Evolutionary conservation across 1,139 yeast species (phyloP).

Genomic region (Meyerozyma athensensis): DNA sequence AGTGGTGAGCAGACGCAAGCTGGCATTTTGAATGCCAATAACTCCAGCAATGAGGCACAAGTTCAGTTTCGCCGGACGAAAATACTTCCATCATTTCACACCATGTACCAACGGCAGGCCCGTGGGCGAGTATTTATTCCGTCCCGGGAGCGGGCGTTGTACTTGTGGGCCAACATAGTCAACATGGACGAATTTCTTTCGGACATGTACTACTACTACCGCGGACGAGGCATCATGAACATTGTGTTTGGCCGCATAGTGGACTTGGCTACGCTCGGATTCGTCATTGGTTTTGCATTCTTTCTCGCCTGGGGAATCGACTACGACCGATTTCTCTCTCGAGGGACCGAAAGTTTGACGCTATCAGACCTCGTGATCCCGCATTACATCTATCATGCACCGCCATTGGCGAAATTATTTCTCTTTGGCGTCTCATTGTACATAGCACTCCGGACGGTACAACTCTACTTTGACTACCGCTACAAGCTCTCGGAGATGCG

Average conservation of each 20-base stretch:
- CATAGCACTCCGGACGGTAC: constrained; percentile 55
- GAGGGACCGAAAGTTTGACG: constrained; percentile 22
- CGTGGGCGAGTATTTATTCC: constrained; percentile 27
- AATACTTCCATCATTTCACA: constrained; percentile 10
- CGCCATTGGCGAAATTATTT: constrained; percentile 51
- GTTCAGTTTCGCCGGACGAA: constrained; percentile 5
- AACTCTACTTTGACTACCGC: constrained; percentile 48
- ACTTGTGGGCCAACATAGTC: constrained; percentile 95
- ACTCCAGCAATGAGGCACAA: constrained; percentile 1
- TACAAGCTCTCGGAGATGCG: constrained; percentile 58
- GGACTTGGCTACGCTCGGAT: constrained; percentile 68
- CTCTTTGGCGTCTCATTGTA: constrained; percentile 59
- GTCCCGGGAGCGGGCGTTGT: constrained; percentile 77
- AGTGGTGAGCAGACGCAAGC: too few species aligned
- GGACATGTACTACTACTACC: constrained; percentile 78
- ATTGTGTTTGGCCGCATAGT: constrained; percentile 61
- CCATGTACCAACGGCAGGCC: constrained; percentile 11
- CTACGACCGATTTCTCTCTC: constrained; percentile 38
- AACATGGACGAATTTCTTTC: constrained; percentile 81
- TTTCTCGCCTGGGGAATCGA: constrained; percentile 84
- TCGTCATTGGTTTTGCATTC: constrained; percentile 73
- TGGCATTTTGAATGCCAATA: constrained; percentile 4
- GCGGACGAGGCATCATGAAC: constrained; percentile 80
- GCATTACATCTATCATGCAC: constrained; percentile 52
- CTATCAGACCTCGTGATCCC: constrained; percentile 49